Percentiles rank a stretch among this genome's conserved stretches.
These are phyloP conservation scores for Chrysoporthe cubensis DNA, from an alignment of 2,329 filamentous ascomycete species.

Conservation along the genomic window DNA sequence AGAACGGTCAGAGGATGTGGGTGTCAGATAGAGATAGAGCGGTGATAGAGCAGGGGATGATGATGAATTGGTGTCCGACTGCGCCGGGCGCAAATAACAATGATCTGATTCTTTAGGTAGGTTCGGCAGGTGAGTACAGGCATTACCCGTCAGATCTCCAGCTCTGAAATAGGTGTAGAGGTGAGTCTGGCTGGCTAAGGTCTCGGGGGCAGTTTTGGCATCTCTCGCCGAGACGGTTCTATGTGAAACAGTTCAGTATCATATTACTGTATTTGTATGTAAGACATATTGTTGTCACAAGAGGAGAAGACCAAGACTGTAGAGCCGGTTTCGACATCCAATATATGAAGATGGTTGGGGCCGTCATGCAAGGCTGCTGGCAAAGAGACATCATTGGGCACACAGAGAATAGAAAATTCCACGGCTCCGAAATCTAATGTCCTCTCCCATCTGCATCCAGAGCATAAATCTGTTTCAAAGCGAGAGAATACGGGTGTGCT, in stretches of 20 bases:
- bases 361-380: no score
- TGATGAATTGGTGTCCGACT: not conserved
- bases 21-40: not conserved
- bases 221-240: not conserved
- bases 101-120: not conserved
- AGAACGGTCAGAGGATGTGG: constrained; percentile 2
- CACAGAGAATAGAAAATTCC: no score
- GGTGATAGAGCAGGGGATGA: not conserved
- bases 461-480: not conserved
- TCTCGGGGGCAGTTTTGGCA: not conserved
- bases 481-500: not conserved
- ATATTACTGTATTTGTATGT: not conserved
- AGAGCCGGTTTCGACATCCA: no score
- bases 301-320: no score
- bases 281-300: no score
- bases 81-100: not conserved
- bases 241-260: not conserved
- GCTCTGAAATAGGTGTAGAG: not conserved
- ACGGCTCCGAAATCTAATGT: no score
- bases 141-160: not conserved
- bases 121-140: constrained; percentile 1
- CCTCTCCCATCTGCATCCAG: no score
- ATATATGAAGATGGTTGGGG: no score
- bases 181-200: not conserved
- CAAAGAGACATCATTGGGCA: no score